Evolutionary conservation across 768 basidiomycete species (phyloP), one percentile per base, ranked within the genome.

Genomic region (Leccinum subtestaceum): DNA sequence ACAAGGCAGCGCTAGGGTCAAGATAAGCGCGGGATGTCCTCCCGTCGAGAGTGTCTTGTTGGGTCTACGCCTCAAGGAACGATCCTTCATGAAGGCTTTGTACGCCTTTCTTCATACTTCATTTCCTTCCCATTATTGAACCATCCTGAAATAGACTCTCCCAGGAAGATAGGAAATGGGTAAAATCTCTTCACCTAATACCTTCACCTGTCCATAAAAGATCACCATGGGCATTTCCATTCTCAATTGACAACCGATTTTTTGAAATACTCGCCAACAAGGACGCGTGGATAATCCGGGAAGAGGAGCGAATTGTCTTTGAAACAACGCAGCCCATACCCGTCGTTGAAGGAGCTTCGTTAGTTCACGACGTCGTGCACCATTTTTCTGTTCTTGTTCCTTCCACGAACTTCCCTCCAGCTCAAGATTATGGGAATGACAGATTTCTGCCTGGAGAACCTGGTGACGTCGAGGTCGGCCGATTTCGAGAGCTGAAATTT

Each of bases 61-160:
- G 40, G 57, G 64, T 9, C 27, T 66, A 17, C 58, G 59, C 25
- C 56, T 68, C 60, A 63, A 63, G 47, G 38, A 79, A 56, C 45
- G 58, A 27, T 65, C 64, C 2, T 53, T 65, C 32, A 25, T 59
- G 19, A 65, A 66, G 53, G 50, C 50, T 4, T 36, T 63, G 64
- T 62, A 57, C 19, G 50, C n/a, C 48, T 15, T 31, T 50, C 48
- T 5, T 27, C 48, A 10, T 50, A 31, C 17, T 27, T 17, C 15
- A 10, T 27, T 29, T 19, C 6, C 17, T 48, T 9, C n/a, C 23
- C 15, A 10, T 40, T 25, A 11, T 12, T 61, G n/a, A 60, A 23
- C 32, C 2, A 38, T 23, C 4, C 8, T 47, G 5, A 34, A 53
- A 34, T 11, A 61, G 62, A 12, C 36, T 52, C 5, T 56, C 61